Percentiles rank a stretch among this genome's conserved stretches.
Evolutionary conservation across 1,284 basidiomycete species (phyloP).

Genomic region (Hymenochaete sp.): DNA sequence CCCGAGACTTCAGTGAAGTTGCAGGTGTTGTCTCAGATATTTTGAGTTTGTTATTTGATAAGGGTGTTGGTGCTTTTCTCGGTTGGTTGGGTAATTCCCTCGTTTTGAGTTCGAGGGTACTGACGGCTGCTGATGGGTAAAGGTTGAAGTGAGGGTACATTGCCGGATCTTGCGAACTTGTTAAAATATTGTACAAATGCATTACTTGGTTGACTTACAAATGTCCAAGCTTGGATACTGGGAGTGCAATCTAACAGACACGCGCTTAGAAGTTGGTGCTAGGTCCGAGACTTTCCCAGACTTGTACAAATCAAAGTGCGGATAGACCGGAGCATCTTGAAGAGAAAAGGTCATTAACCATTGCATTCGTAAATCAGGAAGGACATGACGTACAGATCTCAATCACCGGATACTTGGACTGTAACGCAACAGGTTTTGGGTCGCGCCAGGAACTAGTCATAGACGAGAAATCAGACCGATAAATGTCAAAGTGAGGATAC

Average conservation of each 20-base stretch:
- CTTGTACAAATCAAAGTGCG: slow-evolving; percentile 15
- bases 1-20: no score
- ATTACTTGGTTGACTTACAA: slow-evolving; percentile 23
- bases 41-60: no score
- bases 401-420: slow-evolving; percentile 22
- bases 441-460: slow-evolving; percentile 1
- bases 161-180: slow-evolving; percentile 21
- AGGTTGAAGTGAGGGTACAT: slow-evolving; percentile 26
- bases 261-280: not conserved
- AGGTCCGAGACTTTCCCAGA: slow-evolving; percentile 1
- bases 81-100: no score
- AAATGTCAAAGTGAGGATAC: slow-evolving; percentile 20
- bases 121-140: slow-evolving; percentile 22
- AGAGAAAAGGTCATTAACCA: not conserved
- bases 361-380: not conserved
- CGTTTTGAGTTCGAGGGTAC: no score
- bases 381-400: slow-evolving; percentile 21
- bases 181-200: not conserved
- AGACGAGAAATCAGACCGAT: slow-evolving; percentile 9
- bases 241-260: slow-evolving; percentile 11
- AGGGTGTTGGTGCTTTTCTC: no score
- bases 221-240: slow-evolving; percentile 28
- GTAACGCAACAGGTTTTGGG: slow-evolving; percentile 10
- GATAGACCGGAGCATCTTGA: slow-evolving; percentile 19
- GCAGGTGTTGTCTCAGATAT: no score